phyloP scores from a whole-genome alignment of 176 grass and related monocot species.

The Lolium multiflorum region DNA sequence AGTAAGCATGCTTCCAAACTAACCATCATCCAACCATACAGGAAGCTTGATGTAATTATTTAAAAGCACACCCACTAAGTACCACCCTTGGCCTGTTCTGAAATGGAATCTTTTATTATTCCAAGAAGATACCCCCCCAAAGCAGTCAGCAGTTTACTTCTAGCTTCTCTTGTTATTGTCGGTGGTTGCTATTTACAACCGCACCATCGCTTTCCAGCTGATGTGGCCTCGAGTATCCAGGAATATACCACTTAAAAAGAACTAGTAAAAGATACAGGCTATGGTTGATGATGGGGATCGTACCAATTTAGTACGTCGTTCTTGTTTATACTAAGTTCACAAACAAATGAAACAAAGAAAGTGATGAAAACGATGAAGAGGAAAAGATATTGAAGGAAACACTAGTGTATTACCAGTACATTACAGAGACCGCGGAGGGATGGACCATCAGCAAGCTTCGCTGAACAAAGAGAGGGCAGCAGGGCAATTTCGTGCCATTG shows the following conservation, averaged over 20 bases:
- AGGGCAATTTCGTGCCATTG: neutral
- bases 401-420: neutral
- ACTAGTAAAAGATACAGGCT: neutral
- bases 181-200: neutral
- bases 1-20: neutral
- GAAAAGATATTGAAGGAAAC: neutral
- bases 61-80: conserved; percentile 4
- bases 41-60: neutral
- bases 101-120: conserved; percentile 14
- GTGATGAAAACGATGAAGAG: neutral
- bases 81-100: neutral
- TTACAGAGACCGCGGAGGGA: neutral
- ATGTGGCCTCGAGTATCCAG: neutral
- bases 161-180: neutral
- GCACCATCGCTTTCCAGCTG: neutral
- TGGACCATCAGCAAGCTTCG: neutral
- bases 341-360: neutral
- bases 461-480: neutral
- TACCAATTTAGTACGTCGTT: neutral
- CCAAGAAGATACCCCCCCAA: neutral
- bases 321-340: neutral
- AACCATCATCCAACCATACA: conserved; percentile 16
- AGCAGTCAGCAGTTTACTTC: neutral
- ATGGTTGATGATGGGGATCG: neutral
- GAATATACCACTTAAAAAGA: neutral